These are phyloP conservation scores for Iris macrosiphon DNA, from an alignment of 106 monocot species.

Conservation along the genomic window DNA sequence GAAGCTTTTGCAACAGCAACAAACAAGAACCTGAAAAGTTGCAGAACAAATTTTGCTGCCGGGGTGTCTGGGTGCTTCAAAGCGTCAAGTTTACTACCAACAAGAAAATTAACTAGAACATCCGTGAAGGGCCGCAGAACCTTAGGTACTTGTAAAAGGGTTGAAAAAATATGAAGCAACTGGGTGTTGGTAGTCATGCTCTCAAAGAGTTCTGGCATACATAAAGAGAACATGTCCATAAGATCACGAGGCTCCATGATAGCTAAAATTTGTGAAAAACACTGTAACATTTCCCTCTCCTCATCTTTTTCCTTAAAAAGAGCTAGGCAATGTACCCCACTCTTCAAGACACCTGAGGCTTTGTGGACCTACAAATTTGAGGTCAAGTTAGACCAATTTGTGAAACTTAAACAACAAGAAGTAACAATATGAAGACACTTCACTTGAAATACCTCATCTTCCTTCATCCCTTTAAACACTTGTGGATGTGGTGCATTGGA, in stretches of 20 bases:
- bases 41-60: conserved; percentile 89
- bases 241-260: conserved; percentile 98
- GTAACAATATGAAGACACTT: background rate
- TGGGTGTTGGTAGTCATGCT: conserved; percentile 87
- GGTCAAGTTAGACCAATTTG: background rate
- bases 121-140: conserved; percentile 88
- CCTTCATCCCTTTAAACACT: conserved; percentile 82
- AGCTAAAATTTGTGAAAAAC: conserved; percentile 86
- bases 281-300: conserved; percentile 87
- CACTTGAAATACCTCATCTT: conserved; percentile 70
- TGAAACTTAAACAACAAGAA: background rate
- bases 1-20: conserved; percentile 85
- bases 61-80: conserved; percentile 93
- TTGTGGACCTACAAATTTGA: conserved; percentile 68
- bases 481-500: conserved; percentile 41
- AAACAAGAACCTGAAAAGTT: conserved; percentile 86
- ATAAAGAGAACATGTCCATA: conserved; percentile 95
- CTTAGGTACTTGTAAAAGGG: conserved; percentile 75
- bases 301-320: conserved; percentile 97
- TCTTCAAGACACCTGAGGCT: conserved; percentile 93
- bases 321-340: conserved; percentile 88
- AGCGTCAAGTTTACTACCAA: conserved; percentile 75
- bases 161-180: conserved; percentile 84
- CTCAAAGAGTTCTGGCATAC: conserved; percentile 94
- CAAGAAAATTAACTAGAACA: conserved; percentile 93